Base-by-base conservation (phyloP, 768 basidiomycete species). In the Tricholoma matsutake region DNA sequence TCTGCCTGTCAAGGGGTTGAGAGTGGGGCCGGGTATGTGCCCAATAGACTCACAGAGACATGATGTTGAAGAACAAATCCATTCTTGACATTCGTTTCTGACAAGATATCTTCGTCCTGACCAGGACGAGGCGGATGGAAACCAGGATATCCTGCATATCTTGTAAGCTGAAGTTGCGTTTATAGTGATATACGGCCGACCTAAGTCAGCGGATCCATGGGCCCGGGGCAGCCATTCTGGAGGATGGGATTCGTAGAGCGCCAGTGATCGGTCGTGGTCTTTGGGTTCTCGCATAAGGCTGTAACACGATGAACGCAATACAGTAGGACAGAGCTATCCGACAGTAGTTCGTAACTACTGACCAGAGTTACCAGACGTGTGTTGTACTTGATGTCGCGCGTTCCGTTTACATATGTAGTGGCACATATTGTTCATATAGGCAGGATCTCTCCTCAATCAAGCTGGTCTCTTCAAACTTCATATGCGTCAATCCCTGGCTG, bases 71-170 rank as follows among this genome's bases (percentile, higher is more conserved):
- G 74, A 11, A 74, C 68, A 62, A 88, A 86, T 0, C 92, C 92
- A 69, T 81, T 81, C 75, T 85, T 86, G 34, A 93, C 79, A 64
- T 86, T 87, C 0, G 68, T 63, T 45, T 86, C 83, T 0, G 89
- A 86, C 45, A 94, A 74, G 1, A 83, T 68, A 65, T 92, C 91
- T 70, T 94, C 92, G 58, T 88, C 86, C 69, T 92, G 89, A 5
- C 84, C 81, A 16, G 87, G 83, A 41, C 82, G 81, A 6, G 92
- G 90, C 47, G 92, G 92, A 69, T 86, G 80, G 65, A 89, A 92
- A 10, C 90, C 89, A 58, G 82, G 78, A 70, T 88, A 92, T 16
- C 92, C 92, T 94, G 51, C 14, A 28, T 32, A 7, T 20, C 47
- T n/a, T 39, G 2, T 62, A 18, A 63, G 57, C 54, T 20, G 11